Conservation (phyloP, 2,329 filamentous ascomycete species). For the Hymenoscyphus fraxineus region DNA sequence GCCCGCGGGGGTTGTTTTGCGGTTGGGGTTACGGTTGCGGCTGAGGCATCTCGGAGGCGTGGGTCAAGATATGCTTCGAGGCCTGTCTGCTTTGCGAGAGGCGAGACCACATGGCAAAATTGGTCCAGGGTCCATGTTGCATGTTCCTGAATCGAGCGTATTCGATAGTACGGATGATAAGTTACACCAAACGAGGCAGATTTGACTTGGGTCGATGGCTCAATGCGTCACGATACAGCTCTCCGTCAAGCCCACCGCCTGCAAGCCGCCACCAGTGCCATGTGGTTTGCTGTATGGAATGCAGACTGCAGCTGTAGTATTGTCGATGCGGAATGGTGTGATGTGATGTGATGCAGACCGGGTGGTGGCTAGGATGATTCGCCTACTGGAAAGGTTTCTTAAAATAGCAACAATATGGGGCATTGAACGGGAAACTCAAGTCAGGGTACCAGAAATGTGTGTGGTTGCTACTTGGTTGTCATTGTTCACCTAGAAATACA, state of each 20-base stretch:
- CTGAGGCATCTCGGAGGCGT: conserved; percentile 7
- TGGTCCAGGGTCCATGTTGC: neutral
- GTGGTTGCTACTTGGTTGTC: neutral
- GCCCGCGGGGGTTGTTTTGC: neutral
- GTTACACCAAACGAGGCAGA: conserved; percentile 12
- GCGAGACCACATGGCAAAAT: conserved; percentile 3
- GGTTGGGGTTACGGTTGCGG: conserved; percentile 3
- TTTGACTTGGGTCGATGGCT: neutral
- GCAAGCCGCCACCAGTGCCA: conserved; percentile 7
- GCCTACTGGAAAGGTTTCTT: neutral
- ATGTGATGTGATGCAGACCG: neutral
- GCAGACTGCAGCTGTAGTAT: neutral
- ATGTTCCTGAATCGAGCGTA: conserved; percentile 2
- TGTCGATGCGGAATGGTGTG: neutral
- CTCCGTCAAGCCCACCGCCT: neutral
- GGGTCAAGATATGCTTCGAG: neutral
- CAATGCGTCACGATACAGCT: conserved; percentile 7
- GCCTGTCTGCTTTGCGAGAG: neutral
- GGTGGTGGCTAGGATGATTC: conserved; percentile 6
- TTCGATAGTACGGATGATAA: conserved; percentile 9
- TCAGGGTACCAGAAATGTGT: neutral
- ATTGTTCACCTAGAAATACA: neutral
- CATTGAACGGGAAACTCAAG: neutral
- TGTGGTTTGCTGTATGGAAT: conserved; percentile 1
- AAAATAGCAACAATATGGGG: conserved; percentile 11